Evolutionary conservation across 805 yeast genomes (phyloP).

Genomic region (Schwanniomyces pseudopolymorphus): DNA sequence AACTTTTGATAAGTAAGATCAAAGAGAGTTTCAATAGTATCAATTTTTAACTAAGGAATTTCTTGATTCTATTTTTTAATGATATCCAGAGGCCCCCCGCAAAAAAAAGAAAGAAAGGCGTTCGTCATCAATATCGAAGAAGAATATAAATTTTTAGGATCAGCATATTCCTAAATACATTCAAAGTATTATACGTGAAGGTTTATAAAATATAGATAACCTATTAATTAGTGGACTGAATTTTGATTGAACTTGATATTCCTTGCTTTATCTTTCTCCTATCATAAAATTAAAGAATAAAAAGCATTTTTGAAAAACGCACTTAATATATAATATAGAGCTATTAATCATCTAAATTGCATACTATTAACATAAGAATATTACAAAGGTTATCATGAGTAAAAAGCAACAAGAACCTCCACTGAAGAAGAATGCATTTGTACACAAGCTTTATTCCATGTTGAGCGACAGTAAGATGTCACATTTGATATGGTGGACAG

Average conservation of each 20-base stretch:
- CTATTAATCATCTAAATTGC: neutral
- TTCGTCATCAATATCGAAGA: neutral
- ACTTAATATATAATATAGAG: no score
- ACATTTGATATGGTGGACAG: conserved; percentile 45
- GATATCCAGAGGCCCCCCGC: neutral
- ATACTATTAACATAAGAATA: neutral
- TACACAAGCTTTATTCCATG: conserved; percentile 45
- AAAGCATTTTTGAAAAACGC: neutral
- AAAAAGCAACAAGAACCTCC: conserved; percentile 25
- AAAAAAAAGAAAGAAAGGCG: neutral
- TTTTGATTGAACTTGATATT: no score
- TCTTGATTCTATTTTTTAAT: neutral
- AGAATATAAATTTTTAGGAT: neutral
- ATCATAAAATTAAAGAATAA: neutral
- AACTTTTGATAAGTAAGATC: neutral
- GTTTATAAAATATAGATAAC: no score
- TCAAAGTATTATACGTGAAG: neutral
- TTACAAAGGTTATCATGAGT: conserved; percentile 16
- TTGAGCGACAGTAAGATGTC: conserved; percentile 31
- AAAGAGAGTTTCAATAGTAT: neutral
- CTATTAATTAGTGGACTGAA: no score
- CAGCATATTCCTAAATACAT: neutral
- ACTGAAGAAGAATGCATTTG: conserved; percentile 58
- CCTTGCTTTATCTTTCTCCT: no score
- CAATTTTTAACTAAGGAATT: neutral